Conservation (phyloP, 2,329 filamentous ascomycete species). For the Metarhizium humberi region DNA sequence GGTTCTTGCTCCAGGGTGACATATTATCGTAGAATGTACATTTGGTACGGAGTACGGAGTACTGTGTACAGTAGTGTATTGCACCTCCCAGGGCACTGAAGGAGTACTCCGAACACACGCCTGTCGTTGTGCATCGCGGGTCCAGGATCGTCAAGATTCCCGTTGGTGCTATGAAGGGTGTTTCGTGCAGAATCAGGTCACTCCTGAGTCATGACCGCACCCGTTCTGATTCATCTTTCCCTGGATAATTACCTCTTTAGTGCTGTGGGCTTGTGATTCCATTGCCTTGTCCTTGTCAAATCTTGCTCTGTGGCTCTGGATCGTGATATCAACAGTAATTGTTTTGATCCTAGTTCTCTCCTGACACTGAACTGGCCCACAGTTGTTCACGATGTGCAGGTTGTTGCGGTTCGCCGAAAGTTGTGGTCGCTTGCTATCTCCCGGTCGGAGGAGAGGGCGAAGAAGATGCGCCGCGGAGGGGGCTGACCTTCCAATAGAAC, state of each 20-base stretch:
- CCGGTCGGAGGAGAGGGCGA: too few species aligned
- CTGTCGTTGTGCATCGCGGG: neutral
- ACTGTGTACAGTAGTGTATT: neutral
- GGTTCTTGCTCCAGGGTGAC: neutral
- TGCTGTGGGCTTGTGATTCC: neutral
- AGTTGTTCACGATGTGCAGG: neutral
- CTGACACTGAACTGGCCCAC: neutral
- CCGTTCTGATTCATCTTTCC: neutral
- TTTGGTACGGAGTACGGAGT: neutral
- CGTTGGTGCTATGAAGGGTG: neutral
- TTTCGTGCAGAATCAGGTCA: slow-evolving; percentile 1
- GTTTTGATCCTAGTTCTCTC: neutral
- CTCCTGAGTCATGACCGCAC: slow-evolving; percentile 1
- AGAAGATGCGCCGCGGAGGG: too few species aligned
- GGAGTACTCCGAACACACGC: neutral
- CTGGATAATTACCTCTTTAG: neutral
- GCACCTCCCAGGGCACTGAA: neutral
- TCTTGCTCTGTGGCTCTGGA: neutral
- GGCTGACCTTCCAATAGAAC: neutral
- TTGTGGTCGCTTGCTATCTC: neutral
- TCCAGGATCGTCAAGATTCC: neutral
- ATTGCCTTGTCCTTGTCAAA: neutral
- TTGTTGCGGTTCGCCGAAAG: neutral
- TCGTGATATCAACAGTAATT: neutral
- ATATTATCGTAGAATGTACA: too few species aligned